Evolutionary conservation across 2,329 filamentous ascomycete species (phyloP), one percentile per base, ranked within the genome.

Genomic region (Neospermospora avenae): DNA sequence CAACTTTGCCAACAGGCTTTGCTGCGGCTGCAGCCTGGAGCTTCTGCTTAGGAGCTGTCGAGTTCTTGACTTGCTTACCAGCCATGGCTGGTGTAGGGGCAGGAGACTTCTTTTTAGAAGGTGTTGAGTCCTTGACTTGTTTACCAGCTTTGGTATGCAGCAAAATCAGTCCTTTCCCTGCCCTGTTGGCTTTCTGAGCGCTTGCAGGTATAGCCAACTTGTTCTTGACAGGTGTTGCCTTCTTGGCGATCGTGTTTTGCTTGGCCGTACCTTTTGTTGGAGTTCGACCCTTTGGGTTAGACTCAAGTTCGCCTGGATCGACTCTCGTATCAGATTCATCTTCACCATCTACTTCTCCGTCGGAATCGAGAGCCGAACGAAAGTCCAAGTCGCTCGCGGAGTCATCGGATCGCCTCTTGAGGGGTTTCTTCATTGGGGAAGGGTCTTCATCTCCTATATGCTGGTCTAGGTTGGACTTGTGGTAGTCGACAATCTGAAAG

Each of bases 351-450:
- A 31, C 28, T 5, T 41, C 66, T 20, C 44, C 66, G 14, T 71
- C 72, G 14, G 67, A 63, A 13, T 68, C 68, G 16, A 49, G 64
- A 1, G 71, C 72, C 8, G 70, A 73, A 6, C 66, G 66, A 54
- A 73, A 74, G 55, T 74, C 72, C 4, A 67, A 67, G 39, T 74
- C 72, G 44, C 66, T 68, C 25, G 56, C 57, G n/a, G 59, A 61
- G 3, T 66, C 63, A 18, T 49, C 46, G 22, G 49, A 52, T 20
- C 57, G 45, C 48, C 53, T 58, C 25, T 63, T 63, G 34, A 24
- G 25, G 31, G 37, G 16, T 13, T 37, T 28, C 37, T 65, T 63
- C n/a, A 39, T 56, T 14, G 58, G 64, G 31, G 65, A 63, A 13
- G 61, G 35, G 22, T 63, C 58, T 37, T 67, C 64, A 46, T 67